Conservation (phyloP, 2,329 filamentous ascomycete species). For the Exophiala alcalophila region DNA sequence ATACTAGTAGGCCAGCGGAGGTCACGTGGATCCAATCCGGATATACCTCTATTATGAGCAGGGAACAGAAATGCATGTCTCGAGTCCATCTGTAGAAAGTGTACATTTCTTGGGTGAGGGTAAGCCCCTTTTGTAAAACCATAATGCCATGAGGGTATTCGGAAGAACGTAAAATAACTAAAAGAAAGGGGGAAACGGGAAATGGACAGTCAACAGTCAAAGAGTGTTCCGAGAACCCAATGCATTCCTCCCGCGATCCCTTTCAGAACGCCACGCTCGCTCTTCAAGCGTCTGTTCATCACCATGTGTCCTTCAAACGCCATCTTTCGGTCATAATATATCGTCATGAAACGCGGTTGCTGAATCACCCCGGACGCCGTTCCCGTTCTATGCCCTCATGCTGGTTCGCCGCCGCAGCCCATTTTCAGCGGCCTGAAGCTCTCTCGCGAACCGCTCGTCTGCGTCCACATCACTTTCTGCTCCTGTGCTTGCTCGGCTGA, state of each 20-base stretch:
- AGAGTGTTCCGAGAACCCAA: background rate
- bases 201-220: too few relatives aligned
- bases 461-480: conserved; percentile 26
- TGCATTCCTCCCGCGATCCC: background rate
- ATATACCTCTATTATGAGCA: too few relatives aligned
- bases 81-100: background rate
- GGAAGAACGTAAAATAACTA: too few relatives aligned
- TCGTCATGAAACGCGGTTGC: conserved; percentile 8
- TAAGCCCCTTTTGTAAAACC: conserved; percentile 1
- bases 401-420: conserved; percentile 29
- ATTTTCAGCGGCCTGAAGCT: conserved; percentile 29
- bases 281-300: too few relatives aligned
- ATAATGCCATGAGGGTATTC: conserved; percentile 14
- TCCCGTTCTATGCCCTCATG: conserved; percentile 27
- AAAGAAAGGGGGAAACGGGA: background rate
- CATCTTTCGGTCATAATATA: conserved; percentile 14
- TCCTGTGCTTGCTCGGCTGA: conserved; percentile 19
- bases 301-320: too few relatives aligned
- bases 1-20: too few relatives aligned
- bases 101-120: conserved; percentile 1
- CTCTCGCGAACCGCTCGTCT: conserved; percentile 28
- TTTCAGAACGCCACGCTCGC: too few relatives aligned
- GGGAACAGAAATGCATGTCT: too few relatives aligned
- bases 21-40: too few relatives aligned
- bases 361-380: background rate